Conservation (phyloP, 2,329 filamentous ascomycete genomes). For the Cladorrhinum sp. region DNA sequence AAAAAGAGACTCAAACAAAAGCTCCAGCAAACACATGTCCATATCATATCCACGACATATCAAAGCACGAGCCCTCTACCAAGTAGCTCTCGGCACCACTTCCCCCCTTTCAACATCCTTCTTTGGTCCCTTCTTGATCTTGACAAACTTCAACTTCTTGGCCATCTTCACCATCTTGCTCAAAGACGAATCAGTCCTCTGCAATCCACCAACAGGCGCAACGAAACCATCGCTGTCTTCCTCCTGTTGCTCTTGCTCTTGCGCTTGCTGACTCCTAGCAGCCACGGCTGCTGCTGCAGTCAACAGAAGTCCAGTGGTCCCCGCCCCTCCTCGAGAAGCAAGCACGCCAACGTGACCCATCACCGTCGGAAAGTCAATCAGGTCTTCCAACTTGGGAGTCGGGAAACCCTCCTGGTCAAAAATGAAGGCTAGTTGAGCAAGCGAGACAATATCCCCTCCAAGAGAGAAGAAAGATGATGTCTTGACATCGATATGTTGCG, state of each 20-base stretch:
- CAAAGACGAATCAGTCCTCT: background rate
- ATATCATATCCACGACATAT: background rate
- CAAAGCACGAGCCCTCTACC: background rate
- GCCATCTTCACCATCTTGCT: background rate
- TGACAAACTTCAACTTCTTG: background rate
- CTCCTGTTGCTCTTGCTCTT: background rate
- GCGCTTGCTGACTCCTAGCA: background rate
- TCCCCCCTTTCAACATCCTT: background rate
- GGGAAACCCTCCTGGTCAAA: slow-evolving; percentile 13
- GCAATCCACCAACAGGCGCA: background rate
- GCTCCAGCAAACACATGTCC: background rate
- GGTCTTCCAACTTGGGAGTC: slow-evolving; percentile 17
- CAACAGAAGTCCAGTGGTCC: background rate
- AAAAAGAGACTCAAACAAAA: background rate
- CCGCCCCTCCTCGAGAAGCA: background rate
- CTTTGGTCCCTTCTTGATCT: background rate
- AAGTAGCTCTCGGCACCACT: background rate
- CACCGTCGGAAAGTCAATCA: slow-evolving; percentile 20
- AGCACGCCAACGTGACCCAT: slow-evolving; percentile 23
- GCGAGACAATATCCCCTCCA: slow-evolving; percentile 34
- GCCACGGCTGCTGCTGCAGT: background rate
- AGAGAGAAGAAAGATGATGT: slow-evolving; percentile 24
- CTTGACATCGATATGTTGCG: background rate
- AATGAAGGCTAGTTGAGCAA: slow-evolving; percentile 23
- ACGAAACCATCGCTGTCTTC: background rate